Evolutionary conservation across 2,329 filamentous ascomycete genomes (phyloP), one percentile per base, ranked within the genome.

Genomic region (Lojkania enalia): DNA sequence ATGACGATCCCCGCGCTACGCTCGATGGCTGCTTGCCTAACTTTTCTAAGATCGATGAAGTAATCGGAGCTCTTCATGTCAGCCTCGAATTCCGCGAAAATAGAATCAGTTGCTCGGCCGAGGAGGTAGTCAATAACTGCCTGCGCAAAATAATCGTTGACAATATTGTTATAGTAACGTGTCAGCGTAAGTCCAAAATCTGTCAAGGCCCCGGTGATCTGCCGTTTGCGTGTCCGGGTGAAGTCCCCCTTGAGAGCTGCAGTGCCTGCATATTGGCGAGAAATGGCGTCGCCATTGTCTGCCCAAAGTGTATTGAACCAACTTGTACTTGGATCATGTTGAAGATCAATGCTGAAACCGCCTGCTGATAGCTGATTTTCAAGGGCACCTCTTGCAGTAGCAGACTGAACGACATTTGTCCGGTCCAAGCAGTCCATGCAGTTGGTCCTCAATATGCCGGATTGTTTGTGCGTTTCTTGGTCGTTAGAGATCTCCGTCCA

Each of bases 301-400:
- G 94, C 94, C 92, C 94, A 99, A 0, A 97, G 76, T 0, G 83
- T 90, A 69, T 99, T 97, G 74, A 97, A 97, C 90, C 92, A 97
- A 35, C 84, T 80, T 4, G 88, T 95, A 43, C 85, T 83, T 45
- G 89, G 86, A 64, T 96, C 90, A 18, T 78, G 70, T 51, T 94
- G 85, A 0, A 86, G 77, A 54, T 85, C 83, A 71, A 95, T 86
- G 44, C 86, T 83, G 48, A 90, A 85, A 0, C 87, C 88, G 51
- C 95, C 84, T 15, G 81, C 77, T 45, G 82, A 85, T 2, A 99
- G 77, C 62, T 96, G 90, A 21, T 79, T 67, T 54, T 96, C 90
- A 2, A 99, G 77, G 54, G 89, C 87, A 61, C 86, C 83, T 61
- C 90, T 88, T 4, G 83, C 94, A 64, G 91, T 91, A 0, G 90